Conservation (phyloP, 2,329 filamentous ascomycete genomes). For the Colletotrichum filicis region DNA sequence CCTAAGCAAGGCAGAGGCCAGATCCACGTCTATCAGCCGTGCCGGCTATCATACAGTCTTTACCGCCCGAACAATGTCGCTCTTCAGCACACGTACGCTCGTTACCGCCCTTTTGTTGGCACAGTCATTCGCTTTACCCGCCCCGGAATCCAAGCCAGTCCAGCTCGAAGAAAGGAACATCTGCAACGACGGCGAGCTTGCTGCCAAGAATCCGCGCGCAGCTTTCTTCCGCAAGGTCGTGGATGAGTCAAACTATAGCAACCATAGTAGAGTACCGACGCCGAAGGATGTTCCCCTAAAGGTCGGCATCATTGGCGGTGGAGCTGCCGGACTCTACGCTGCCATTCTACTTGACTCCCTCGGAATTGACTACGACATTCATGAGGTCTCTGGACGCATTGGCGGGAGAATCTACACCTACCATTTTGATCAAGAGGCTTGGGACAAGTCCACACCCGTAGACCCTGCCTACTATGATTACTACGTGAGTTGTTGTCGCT, state of each 20-base stretch:
- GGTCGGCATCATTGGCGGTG: conserved; percentile 51
- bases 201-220: conserved; percentile 35
- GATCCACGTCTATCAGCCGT: neutral
- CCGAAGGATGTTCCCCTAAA: conserved; percentile 36
- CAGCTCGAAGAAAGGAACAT: conserved; percentile 12
- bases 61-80: conserved; percentile 23
- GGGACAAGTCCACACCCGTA: conserved; percentile 36
- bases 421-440: conserved; percentile 40
- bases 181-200: conserved; percentile 34
- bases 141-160: neutral
- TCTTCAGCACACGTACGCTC: conserved; percentile 23
- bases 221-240: conserved; percentile 37
- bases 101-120: conserved; percentile 32
- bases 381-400: conserved; percentile 46
- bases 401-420: conserved; percentile 52
- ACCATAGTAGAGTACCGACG: conserved; percentile 29
- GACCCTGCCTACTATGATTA: conserved; percentile 44
- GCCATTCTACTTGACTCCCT: conserved; percentile 47
- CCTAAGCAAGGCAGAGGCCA: neutral
- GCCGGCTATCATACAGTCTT: neutral
- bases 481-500: conserved; percentile 37
- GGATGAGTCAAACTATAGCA: conserved; percentile 30
- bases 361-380: conserved; percentile 49
- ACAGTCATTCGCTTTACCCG: conserved; percentile 31
- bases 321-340: conserved; percentile 47